Conservation (phyloP, 2,329 filamentous ascomycete genomes). For the Stachybotrys elegans region DNA sequence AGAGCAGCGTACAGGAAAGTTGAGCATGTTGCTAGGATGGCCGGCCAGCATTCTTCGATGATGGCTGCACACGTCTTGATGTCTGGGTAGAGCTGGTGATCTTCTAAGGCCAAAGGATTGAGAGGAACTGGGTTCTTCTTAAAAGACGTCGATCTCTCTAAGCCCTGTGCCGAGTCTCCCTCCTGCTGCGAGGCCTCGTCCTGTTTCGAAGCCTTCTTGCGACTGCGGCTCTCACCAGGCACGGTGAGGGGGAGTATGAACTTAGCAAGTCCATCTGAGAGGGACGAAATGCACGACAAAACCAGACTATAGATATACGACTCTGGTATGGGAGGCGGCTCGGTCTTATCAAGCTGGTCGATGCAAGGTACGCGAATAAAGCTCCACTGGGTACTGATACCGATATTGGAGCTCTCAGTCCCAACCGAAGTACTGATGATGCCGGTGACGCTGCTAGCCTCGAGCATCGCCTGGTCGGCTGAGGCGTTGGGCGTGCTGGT, state of each 20-base stretch:
- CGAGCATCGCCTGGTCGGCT: constrained; percentile 80
- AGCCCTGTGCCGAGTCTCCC: constrained; percentile 22
- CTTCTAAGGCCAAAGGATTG: constrained; percentile 74
- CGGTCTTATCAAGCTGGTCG: constrained; percentile 89
- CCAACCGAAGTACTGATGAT: constrained; percentile 73
- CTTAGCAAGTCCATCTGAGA: constrained; percentile 89
- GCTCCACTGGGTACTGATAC: constrained; percentile 91
- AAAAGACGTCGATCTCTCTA: constrained; percentile 61
- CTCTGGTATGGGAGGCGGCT: constrained; percentile 77
- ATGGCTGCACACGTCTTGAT: constrained; percentile 76
- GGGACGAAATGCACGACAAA: constrained; percentile 79
- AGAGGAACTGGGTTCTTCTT: constrained; percentile 73
- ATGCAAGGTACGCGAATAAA: constrained; percentile 80
- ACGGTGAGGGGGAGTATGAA: constrained; percentile 90
- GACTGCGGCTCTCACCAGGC: constrained; percentile 57
- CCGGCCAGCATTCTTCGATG: constrained; percentile 92
- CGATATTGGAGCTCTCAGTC: constrained; percentile 62
- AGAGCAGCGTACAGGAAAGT: constrained; percentile 90
- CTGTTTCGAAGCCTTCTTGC: constrained; percentile 43
- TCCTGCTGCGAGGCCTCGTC: constrained; percentile 32
- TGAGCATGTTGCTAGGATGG: constrained; percentile 88
- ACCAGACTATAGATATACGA: constrained; percentile 92
- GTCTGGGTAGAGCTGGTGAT: constrained; percentile 65
- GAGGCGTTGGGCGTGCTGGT: constrained; percentile 52
- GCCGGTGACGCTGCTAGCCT: constrained; percentile 81